A percentile compares a stretch with the other conserved stretches of the same genome.
Conservation (phyloP, 2,329 filamentous ascomycete genomes). For the Hypoxylon sp. region DNA sequence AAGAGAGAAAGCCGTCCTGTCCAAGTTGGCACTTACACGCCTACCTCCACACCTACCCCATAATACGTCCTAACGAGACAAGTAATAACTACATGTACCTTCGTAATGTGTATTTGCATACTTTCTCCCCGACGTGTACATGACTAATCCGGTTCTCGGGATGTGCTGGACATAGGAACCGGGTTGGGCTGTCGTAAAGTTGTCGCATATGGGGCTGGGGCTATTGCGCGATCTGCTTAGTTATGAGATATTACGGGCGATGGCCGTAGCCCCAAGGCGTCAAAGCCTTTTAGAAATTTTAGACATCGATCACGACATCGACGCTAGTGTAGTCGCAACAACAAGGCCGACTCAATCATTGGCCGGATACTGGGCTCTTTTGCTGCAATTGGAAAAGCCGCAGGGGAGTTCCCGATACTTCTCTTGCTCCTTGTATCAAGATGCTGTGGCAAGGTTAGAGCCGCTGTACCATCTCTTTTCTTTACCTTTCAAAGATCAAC, state of each 20-base stretch:
- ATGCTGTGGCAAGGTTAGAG: conserved; percentile 10
- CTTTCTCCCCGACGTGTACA: conserved; percentile 14
- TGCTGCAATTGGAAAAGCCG: conserved; percentile 38
- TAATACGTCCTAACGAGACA: conserved; percentile 8
- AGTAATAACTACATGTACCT: too few species aligned
- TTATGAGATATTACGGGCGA: conserved; percentile 36
- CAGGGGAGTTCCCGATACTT: conserved; percentile 40
- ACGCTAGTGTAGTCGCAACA: conserved; percentile 50
- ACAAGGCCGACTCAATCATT: conserved; percentile 47
- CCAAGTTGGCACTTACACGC: conserved; percentile 20
- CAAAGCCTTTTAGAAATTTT: conserved; percentile 48
- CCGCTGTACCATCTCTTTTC: conserved; percentile 10
- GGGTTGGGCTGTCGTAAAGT: conserved; percentile 23
- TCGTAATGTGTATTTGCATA: conserved; percentile 17
- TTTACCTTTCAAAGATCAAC: background rate
- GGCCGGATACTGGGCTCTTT: conserved; percentile 34
- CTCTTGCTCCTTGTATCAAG: conserved; percentile 1
- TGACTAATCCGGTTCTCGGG: conserved; percentile 45
- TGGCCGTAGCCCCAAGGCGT: conserved; percentile 7
- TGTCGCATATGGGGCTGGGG: conserved; percentile 37
- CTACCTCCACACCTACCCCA: conserved; percentile 6
- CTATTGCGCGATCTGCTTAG: conserved; percentile 42
- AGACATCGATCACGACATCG: conserved; percentile 55
- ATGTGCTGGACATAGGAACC: conserved; percentile 16
- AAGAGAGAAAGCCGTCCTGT: conserved; percentile 4